Percentiles rank a stretch among this genome's conserved stretches.
Conservation (phyloP, 106 monocot species). For the Posidonia australis region DNA sequence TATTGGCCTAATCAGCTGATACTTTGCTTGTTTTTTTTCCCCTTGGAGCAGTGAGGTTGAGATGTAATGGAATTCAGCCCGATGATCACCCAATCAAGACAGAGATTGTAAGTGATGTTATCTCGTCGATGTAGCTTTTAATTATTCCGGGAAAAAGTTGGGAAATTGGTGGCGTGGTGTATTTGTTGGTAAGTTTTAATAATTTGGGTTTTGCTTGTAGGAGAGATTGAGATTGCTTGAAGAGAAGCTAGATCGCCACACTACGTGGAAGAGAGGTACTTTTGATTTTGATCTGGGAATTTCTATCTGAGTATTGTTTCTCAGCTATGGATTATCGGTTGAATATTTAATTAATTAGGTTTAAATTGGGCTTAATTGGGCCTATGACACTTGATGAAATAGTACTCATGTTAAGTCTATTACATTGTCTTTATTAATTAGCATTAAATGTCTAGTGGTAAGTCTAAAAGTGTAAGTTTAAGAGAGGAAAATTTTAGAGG, state of each 20-base stretch:
- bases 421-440: too few relatives aligned
- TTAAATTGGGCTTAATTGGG: too few relatives aligned
- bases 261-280: conserved; percentile 59
- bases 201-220: conserved; percentile 25
- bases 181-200: background rate
- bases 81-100: conserved; percentile 60
- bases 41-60: conserved; percentile 49
- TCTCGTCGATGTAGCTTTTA: background rate
- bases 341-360: too few relatives aligned
- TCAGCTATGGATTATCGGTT: background rate
- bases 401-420: too few relatives aligned
- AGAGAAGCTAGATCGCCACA: conserved; percentile 51
- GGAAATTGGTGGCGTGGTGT: background rate
- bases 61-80: conserved; percentile 54
- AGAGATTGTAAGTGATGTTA: conserved; percentile 50
- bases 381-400: too few relatives aligned
- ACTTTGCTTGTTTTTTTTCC: background rate
- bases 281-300: background rate
- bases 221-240: conserved; percentile 70
- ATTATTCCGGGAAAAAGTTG: too few relatives aligned
- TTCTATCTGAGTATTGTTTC: background rate
- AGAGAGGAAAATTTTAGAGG: too few relatives aligned
- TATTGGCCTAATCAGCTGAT: too few relatives aligned
- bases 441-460: too few relatives aligned
- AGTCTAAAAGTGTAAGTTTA: too few relatives aligned